These are phyloP conservation scores for Solanum sparsipilum DNA, from an alignment of 257 asterid species.

Conservation along the genomic window DNA sequence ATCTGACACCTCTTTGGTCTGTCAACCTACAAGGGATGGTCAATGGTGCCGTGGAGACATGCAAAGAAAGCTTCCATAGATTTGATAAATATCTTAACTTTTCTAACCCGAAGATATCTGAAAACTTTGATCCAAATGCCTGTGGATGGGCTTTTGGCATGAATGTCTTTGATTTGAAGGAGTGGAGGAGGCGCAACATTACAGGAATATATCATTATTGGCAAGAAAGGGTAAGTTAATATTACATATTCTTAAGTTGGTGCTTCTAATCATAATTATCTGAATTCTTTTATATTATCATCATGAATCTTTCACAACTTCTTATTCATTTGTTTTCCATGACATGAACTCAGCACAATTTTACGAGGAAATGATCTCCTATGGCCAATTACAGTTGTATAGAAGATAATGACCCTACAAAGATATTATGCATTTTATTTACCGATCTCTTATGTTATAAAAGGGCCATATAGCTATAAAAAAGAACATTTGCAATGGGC, in stretches of 20 bases:
- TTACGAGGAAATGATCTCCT: not conserved
- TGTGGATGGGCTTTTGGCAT: slow-evolving; percentile 99
- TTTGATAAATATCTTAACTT: slow-evolving; percentile 88
- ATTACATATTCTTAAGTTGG: not conserved
- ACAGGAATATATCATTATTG: slow-evolving; percentile 90
- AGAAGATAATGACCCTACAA: not conserved
- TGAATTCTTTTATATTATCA: not conserved
- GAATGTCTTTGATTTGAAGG: slow-evolving; percentile 80
- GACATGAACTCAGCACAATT: not conserved
- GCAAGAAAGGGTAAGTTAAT: slow-evolving; percentile 62
- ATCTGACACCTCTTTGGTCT: slow-evolving; percentile 83
- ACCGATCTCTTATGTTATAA: not conserved
- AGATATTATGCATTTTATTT: not conserved
- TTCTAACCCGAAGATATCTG: slow-evolving; percentile 75
- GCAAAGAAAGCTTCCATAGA: slow-evolving; percentile 96
- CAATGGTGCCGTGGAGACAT: slow-evolving; percentile 90
- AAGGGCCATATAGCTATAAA: not conserved
- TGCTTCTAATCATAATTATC: not conserved
- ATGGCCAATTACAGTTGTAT: not conserved
- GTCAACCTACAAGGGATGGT: slow-evolving; percentile 82
- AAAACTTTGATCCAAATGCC: slow-evolving; percentile 73
- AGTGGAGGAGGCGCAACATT: slow-evolving; percentile 81
- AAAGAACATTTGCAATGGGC: not conserved
- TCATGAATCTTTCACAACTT: not conserved
- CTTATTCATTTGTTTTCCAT: not conserved